These are phyloP conservation scores for Triticum urartu DNA, from an alignment of 176 grass and related monocot genomes.

Conservation along the genomic window DNA sequence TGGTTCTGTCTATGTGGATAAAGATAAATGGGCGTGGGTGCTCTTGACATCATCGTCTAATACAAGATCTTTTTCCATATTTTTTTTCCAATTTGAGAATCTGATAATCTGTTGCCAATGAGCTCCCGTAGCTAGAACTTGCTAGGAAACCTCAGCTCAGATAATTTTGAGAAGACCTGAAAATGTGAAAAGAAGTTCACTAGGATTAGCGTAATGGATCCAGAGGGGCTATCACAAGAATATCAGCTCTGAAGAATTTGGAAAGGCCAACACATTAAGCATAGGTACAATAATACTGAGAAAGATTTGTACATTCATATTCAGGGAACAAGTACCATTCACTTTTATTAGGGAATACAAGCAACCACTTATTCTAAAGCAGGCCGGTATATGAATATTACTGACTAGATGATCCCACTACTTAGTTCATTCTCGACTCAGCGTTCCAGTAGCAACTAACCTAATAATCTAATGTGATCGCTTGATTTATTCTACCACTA, in stretches of 20 bases:
- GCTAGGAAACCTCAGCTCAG: slow-evolving; percentile 80
- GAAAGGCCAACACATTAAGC: background rate
- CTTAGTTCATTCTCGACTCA: background rate
- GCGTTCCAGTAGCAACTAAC: background rate
- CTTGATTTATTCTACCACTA: background rate
- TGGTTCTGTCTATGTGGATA: slow-evolving; percentile 18
- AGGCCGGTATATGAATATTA: background rate
- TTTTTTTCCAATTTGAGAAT: slow-evolving; percentile 50
- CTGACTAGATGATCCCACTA: background rate
- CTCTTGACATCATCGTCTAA: slow-evolving; percentile 15
- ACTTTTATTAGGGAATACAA: background rate
- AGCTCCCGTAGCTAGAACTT: slow-evolving; percentile 75
- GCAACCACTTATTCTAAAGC: background rate
- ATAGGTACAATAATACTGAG: background rate
- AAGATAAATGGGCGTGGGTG: background rate
- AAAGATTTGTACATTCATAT: background rate
- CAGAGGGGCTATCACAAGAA: background rate
- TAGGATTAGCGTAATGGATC: background rate
- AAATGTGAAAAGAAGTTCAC: background rate
- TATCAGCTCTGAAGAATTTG: background rate
- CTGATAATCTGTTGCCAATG: slow-evolving; percentile 58
- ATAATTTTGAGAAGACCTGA: slow-evolving; percentile 96
- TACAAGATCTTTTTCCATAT: slow-evolving; percentile 42
- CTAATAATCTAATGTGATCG: background rate
- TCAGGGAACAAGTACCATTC: background rate